phyloP scores from a whole-genome alignment of 148 eudicot species.

The Vaccinium darrowii region DNA sequence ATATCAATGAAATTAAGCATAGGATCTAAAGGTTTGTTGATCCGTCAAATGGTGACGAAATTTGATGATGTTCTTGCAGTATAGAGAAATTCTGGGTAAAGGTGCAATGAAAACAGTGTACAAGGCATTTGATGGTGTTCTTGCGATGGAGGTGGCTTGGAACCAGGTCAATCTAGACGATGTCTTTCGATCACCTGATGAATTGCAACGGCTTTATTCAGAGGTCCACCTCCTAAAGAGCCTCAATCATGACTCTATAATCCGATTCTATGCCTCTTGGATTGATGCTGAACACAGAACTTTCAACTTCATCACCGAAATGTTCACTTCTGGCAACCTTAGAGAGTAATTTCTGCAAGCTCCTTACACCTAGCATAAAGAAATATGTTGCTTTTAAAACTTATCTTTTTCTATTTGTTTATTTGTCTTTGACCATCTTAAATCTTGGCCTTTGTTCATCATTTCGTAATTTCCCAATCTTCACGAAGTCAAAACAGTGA shows the following conservation, averaged over 20 bases:
- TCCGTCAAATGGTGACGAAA: not conserved
- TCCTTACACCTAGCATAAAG: slow-evolving; percentile 6
- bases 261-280: slow-evolving; percentile 68
- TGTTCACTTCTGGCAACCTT: slow-evolving; percentile 91
- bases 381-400: not conserved
- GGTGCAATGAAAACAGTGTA: slow-evolving; percentile 86
- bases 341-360: slow-evolving; percentile 57
- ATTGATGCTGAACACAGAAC: slow-evolving; percentile 55
- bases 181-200: slow-evolving; percentile 55
- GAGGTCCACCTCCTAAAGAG: slow-evolving; percentile 85
- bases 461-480: not conserved
- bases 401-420: not conserved
- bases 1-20: not conserved
- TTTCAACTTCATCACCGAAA: slow-evolving; percentile 90
- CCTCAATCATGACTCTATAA: slow-evolving; percentile 69
- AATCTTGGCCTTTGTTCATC: not conserved
- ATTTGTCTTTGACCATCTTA: not conserved
- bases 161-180: slow-evolving; percentile 67
- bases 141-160: slow-evolving; percentile 94
- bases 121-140: slow-evolving; percentile 72
- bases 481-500: not conserved
- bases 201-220: slow-evolving; percentile 63
- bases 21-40: not conserved
- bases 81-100: slow-evolving; percentile 68
- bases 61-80: slow-evolving; percentile 35